These are phyloP conservation scores for Linnemannia zychae DNA, from an alignment of 192 early-diverging fungal genomes.

Conservation along the genomic window DNA sequence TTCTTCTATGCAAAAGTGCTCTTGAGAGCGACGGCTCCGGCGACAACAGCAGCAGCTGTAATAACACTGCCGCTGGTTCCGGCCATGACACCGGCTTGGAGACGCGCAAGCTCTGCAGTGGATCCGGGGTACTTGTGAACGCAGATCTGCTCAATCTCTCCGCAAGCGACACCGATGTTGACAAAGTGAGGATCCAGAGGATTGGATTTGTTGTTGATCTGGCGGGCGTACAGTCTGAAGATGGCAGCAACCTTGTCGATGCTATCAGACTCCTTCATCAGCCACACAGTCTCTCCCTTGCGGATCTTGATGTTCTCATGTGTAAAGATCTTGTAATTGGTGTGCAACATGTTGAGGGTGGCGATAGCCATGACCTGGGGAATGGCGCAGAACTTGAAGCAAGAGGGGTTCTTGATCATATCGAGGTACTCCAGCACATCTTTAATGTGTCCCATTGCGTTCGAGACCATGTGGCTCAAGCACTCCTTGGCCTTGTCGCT, in stretches of 20 bases:
- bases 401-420: slow-evolving; percentile 79
- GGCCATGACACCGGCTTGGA: slow-evolving; percentile 47
- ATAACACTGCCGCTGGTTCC: slow-evolving; percentile 33
- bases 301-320: slow-evolving; percentile 92
- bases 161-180: slow-evolving; percentile 67
- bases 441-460: slow-evolving; percentile 89
- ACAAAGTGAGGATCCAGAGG: slow-evolving; percentile 74
- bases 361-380: slow-evolving; percentile 99
- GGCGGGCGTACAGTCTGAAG: slow-evolving; percentile 75
- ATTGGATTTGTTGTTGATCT: slow-evolving; percentile 72
- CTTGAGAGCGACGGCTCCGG: slow-evolving; percentile 43
- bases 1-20: slow-evolving; percentile 35
- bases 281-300: slow-evolving; percentile 83
- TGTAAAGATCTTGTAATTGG: slow-evolving; percentile 83
- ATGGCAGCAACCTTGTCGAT: slow-evolving; percentile 73
- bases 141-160: slow-evolving; percentile 57
- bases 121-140: slow-evolving; percentile 40
- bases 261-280: slow-evolving; percentile 71
- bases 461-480: slow-evolving; percentile 89
- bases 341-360: slow-evolving; percentile 87
- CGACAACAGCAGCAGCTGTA: slow-evolving; percentile 36
- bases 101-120: slow-evolving; percentile 35
- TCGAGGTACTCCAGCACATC: slow-evolving; percentile 90
- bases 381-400: slow-evolving; percentile 97
- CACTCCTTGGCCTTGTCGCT: slow-evolving; percentile 76